Evolutionary conservation across 2,329 filamentous ascomycete genomes (phyloP).

Genomic region (Colletotrichum sp.): DNA sequence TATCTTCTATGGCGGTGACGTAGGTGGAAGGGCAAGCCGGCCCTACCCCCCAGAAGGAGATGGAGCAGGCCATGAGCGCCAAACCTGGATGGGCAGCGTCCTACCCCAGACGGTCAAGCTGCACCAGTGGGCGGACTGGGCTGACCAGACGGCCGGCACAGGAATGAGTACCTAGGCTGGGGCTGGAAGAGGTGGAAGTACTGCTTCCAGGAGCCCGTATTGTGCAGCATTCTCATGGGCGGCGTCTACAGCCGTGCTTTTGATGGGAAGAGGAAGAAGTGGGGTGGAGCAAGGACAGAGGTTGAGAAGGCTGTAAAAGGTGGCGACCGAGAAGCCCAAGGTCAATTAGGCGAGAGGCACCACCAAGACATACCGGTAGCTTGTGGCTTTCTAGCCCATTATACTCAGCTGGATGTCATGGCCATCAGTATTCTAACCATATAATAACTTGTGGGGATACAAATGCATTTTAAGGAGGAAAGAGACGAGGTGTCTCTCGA

Average conservation of each 20-base stretch:
- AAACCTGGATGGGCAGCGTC: not conserved
- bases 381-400: not conserved
- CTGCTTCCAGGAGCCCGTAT: constrained; percentile 38
- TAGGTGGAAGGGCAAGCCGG: constrained; percentile 37
- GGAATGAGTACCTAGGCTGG: constrained; percentile 43
- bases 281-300: constrained; percentile 36
- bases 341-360: not conserved
- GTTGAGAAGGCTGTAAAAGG: not conserved
- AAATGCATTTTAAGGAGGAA: not conserved
- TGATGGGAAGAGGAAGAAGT: constrained; percentile 38
- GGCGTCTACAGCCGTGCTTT: constrained; percentile 45
- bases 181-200: constrained; percentile 44
- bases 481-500: not conserved
- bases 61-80: constrained; percentile 24
- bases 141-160: constrained; percentile 43
- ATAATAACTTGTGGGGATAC: not conserved
- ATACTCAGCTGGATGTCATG: not conserved
- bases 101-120: constrained; percentile 23
- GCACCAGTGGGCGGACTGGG: constrained; percentile 35
- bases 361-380: not conserved
- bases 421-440: not conserved
- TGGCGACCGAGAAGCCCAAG: not conserved
- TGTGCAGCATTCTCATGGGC: constrained; percentile 40
- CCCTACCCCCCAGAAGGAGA: constrained; percentile 26
- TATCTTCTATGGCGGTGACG: constrained; percentile 39